Evolutionary conservation across 768 basidiomycete species (phyloP), one percentile per base, ranked within the genome.

Genomic region (Royoungia palumana): DNA sequence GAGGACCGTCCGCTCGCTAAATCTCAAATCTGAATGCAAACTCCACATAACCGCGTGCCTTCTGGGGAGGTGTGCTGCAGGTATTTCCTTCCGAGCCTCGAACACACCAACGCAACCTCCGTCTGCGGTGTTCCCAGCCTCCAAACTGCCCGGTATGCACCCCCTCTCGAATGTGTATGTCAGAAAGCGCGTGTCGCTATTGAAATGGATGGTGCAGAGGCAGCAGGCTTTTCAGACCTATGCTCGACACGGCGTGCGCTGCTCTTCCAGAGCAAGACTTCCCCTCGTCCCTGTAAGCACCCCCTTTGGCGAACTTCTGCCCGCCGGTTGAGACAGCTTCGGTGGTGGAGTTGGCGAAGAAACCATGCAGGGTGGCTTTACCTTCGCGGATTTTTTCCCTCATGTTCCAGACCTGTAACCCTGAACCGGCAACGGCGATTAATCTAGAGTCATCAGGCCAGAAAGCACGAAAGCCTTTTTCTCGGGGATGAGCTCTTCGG

Each of bases 271-370:
- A 60, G 53, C 1, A 59, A 9, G 41, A 60, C 57, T 22, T 60
- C 60, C 60, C 60, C 12, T 60, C 53, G 34, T 60, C 59, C 22
- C 60, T 59, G 43, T 59, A 60, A 0, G 59, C 59, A 34, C 59
- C 59, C 2, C 56, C 56, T 1, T 60, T 60, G 13, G 59, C 59
- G 25, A 60, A 60, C 47, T 55, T 60, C 42, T 46, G 59, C 5
- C 60, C 59, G 46, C 62, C 59, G 21, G 60, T 12, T 12, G 59
- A 60, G 53, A 60, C 43, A 27, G 53, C 27, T 50, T 62, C 60
- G 25, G 59, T 60, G 60, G 53, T 50, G 37, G 55, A 60, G 46
- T 59, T 59, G 39, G 60, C 59, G 60, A 59, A 60, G 53, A 60
- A 60, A 12, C 59, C 60, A 9, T 53, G 41, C 0, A 60, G 59